Evolutionary conservation across 768 basidiomycete species (phyloP), one percentile per base, ranked within the genome.

Genomic region (Leccinellum albellum): DNA sequence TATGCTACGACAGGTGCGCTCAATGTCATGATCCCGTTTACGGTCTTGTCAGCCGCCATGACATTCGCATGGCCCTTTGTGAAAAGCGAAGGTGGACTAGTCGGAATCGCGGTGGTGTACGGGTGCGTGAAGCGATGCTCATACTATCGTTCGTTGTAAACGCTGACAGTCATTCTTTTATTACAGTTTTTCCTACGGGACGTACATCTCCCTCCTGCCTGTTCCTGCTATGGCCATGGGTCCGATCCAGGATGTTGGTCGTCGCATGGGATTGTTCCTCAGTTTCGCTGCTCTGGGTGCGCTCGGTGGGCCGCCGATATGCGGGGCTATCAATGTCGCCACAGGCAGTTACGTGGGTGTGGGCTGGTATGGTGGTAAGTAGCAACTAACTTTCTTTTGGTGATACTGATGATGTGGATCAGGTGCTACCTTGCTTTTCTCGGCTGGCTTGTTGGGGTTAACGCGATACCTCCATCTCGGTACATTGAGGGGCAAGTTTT

Each of bases 41-140:
- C 82, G 1, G 55, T 78, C 17, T 40, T 80, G 1, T 82, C 85
- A 0, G 86, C 79, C 0, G 68, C 83, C 28, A 64, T 86, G 45
- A 88, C 89, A 0, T 84, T 84, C 61, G 74, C 75, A 4, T 93
- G 91, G 91, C 91, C 90, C 1, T 86, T 82, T 66, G 79, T 79
- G 0, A 70, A 64, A 40, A 77, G 66, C 26, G 62, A 79, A 51
- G 73, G 68, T 0, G 72, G 76, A 0, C 73, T 85, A 28, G 76
- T 88, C 3, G 79, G 71, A 7, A 67, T 91, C 40, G 76, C 82
- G 0, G 64, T 88, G 8, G 59, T 86, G 10, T 91, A 90, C 62
- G 89, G 89, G 84, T 88, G 53, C 8, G 79, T 70, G 21, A 15
- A 14, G 44, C n/a, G 3, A 23, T 44, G 1, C 12, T 3, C 23